These are phyloP conservation scores for Colletotrichum truncatum DNA, from an alignment of 2,329 filamentous ascomycete genomes.

Conservation along the genomic window DNA sequence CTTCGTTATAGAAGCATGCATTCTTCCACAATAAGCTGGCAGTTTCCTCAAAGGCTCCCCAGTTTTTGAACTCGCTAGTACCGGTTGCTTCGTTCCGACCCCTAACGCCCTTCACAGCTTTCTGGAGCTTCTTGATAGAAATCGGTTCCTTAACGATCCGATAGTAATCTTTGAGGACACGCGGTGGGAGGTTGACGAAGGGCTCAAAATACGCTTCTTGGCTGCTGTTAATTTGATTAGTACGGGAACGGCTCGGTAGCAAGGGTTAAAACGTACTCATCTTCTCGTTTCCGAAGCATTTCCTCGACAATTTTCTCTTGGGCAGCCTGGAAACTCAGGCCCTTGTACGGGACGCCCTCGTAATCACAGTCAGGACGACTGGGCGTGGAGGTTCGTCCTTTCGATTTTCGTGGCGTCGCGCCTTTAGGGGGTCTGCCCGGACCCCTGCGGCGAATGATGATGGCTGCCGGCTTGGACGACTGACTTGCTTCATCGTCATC, in stretches of 20 bases:
- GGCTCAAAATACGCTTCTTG: slow-evolving; percentile 76
- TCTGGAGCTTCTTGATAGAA: slow-evolving; percentile 80
- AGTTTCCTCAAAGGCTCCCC: slow-evolving; percentile 84
- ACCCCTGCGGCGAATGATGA: slow-evolving; percentile 49
- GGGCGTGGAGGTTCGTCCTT: slow-evolving; percentile 45
- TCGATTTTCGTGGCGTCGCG: slow-evolving; percentile 39
- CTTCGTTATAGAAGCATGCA: slow-evolving; percentile 89
- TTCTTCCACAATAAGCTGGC: slow-evolving; percentile 87
- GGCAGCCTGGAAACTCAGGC: slow-evolving; percentile 82
- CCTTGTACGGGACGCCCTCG: slow-evolving; percentile 70
- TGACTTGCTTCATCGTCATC: slow-evolving; percentile 41
- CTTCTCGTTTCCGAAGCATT: slow-evolving; percentile 73
- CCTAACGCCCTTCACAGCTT: slow-evolving; percentile 77
- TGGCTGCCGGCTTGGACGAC: slow-evolving; percentile 40
- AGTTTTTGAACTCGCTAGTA: slow-evolving; percentile 78
- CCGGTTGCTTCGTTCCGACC: slow-evolving; percentile 73
- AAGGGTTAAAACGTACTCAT: slow-evolving; percentile 59
- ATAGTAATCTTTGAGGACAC: slow-evolving; percentile 86
- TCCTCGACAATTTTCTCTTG: slow-evolving; percentile 87
- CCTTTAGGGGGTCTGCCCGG: slow-evolving; percentile 46
- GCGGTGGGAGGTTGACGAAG: slow-evolving; percentile 81
- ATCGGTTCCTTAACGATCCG: slow-evolving; percentile 83
- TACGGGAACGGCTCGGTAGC: not conserved
- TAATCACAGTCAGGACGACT: slow-evolving; percentile 62
- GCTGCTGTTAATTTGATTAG: slow-evolving; percentile 55